Percentiles rank a stretch among this genome's conserved stretches.
phyloP scores from a whole-genome alignment of 2,329 filamentous ascomycete genomes.

The Thelonectria blattea region DNA sequence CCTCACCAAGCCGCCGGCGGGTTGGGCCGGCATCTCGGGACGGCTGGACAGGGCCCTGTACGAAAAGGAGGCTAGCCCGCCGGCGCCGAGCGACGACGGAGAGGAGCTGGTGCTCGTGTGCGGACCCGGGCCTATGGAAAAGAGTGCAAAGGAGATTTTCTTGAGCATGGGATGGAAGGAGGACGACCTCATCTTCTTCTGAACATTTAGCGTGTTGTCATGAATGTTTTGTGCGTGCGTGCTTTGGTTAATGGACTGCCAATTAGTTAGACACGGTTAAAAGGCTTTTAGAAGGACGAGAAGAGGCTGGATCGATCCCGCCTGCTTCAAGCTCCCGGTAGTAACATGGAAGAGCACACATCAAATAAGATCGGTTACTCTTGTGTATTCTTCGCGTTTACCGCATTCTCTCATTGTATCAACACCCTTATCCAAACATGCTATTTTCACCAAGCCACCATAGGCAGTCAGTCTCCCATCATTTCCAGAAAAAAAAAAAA shows the following conservation, averaged over 20 bases:
- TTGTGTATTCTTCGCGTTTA: background rate
- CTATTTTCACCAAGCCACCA: background rate
- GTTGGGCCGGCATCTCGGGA: conserved; percentile 73
- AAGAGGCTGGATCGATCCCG: too few relatives aligned
- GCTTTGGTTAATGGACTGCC: background rate
- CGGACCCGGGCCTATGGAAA: conserved; percentile 78
- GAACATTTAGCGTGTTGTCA: background rate
- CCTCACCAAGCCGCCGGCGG: conserved; percentile 65
- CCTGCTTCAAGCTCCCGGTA: background rate
- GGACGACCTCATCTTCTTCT: conserved; percentile 40
- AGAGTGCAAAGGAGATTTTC: conserved; percentile 61
- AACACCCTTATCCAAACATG: background rate
- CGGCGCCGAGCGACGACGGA: conserved; percentile 45
- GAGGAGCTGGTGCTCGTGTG: conserved; percentile 76
- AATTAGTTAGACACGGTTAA: background rate
- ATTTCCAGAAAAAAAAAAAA: background rate
- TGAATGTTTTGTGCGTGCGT: background rate
- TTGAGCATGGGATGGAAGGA: conserved; percentile 66
- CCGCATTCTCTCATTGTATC: background rate
- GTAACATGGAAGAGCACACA: background rate
- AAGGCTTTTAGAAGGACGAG: background rate
- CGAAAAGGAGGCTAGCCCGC: conserved; percentile 57
- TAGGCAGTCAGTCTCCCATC: background rate
- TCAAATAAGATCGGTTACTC: background rate
- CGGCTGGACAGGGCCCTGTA: conserved; percentile 70